Evolutionary conservation across 306 rosid genomes (phyloP).

Genomic region (Acacia melanoxylon): DNA sequence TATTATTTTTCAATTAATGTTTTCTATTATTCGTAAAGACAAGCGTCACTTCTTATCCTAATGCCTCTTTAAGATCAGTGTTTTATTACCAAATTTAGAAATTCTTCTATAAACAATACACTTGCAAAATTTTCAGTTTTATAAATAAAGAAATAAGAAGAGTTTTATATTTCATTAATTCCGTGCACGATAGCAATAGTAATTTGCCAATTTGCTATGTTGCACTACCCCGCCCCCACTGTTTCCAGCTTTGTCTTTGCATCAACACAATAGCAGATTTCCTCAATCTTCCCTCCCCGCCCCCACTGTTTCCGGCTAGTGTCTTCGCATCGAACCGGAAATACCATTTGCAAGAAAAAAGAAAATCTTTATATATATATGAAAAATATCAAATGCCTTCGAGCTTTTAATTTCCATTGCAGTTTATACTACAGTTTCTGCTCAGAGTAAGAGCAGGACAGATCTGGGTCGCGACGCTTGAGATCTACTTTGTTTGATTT

Average conservation of each 20-base stretch:
- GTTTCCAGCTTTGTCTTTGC: neutral
- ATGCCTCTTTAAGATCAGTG: too few species aligned
- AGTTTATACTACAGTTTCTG: neutral
- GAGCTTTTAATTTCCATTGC: neutral
- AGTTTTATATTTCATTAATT: neutral
- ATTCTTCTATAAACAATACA: neutral
- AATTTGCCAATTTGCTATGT: neutral
- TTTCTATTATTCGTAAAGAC: too few species aligned
- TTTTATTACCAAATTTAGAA: too few species aligned
- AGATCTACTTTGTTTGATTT: constrained; percentile 30
- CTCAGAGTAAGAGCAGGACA: constrained; percentile 13
- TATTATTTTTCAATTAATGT: too few species aligned
- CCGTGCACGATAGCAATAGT: neutral
- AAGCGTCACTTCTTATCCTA: too few species aligned
- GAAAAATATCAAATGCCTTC: neutral
- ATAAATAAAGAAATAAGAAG: too few species aligned
- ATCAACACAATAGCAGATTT: too few species aligned
- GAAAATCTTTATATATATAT: too few species aligned
- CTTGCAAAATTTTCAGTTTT: too few species aligned
- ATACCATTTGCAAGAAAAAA: neutral
- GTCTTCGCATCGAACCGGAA: neutral
- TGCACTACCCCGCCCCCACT: neutral
- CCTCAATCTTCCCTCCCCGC: too few species aligned
- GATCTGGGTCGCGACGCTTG: constrained; percentile 38
- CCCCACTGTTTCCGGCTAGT: neutral